Evolutionary conservation across 441 rosid species (phyloP).

Genomic region (Populus hybrid): DNA sequence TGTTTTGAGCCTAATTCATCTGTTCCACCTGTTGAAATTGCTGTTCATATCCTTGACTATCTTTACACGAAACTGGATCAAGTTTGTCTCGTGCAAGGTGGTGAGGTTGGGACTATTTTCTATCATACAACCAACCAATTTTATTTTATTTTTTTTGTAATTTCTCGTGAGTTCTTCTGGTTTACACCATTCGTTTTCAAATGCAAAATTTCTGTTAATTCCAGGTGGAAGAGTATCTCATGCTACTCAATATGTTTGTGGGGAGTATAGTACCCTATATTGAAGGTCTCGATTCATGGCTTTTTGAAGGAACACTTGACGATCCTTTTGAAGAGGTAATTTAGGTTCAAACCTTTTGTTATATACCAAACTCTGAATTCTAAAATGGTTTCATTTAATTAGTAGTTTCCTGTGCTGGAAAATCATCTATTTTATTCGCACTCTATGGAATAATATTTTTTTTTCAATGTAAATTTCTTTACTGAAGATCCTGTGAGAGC

Average conservation of each 20-base stretch:
- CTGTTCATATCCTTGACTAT: slow-evolving; percentile 73
- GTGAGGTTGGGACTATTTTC: slow-evolving; percentile 69
- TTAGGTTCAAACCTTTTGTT: slow-evolving; percentile 12
- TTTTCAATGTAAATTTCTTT: not conserved
- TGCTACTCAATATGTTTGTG: slow-evolving; percentile 79
- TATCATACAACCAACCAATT: not conserved
- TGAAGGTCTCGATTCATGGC: slow-evolving; percentile 85
- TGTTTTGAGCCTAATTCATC: slow-evolving; percentile 49
- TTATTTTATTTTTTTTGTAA: slow-evolving; percentile 4
- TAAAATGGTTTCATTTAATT: not conserved
- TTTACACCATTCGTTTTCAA: slow-evolving; percentile 4
- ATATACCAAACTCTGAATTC: slow-evolving; percentile 1
- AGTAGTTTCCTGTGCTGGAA: not conserved
- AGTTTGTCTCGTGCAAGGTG: slow-evolving; percentile 86
- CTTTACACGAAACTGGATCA: slow-evolving; percentile 79
- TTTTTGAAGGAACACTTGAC: slow-evolving; percentile 79
- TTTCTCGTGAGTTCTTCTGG: slow-evolving; percentile 16
- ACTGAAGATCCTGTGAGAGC: not conserved
- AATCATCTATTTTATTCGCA: not conserved
- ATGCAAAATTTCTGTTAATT: slow-evolving; percentile 26
- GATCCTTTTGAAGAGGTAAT: slow-evolving; percentile 94
- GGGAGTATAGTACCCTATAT: slow-evolving; percentile 79
- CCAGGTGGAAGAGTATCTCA: slow-evolving; percentile 79
- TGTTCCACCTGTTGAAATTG: slow-evolving; percentile 59
- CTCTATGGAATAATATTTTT: not conserved